Conservation (phyloP, 495 filamentous ascomycete genomes). For the Talaromyces nanjingensis region DNA sequence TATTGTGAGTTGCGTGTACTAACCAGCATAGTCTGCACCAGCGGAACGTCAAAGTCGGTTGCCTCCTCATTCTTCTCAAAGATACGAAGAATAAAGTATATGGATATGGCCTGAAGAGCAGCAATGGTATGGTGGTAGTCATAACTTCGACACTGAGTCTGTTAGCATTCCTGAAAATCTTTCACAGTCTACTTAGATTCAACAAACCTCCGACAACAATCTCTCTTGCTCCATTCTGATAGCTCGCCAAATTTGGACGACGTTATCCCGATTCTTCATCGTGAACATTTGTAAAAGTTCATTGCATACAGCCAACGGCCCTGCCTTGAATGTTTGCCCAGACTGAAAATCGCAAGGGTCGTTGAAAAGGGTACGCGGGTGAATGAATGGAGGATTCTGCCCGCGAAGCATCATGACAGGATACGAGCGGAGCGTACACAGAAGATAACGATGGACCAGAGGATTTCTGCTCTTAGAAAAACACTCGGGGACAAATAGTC, state of each 20-base stretch:
- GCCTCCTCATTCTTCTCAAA: conserved; percentile 3
- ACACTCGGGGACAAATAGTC: neutral
- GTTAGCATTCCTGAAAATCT: neutral
- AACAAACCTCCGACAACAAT: neutral
- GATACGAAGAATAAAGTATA: conserved; percentile 1
- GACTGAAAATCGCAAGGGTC: neutral
- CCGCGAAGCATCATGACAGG: conserved; percentile 6
- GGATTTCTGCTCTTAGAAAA: neutral
- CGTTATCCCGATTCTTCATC: neutral
- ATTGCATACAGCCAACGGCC: conserved; percentile 4
- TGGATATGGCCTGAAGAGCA: conserved; percentile 3
- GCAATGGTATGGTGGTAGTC: neutral
- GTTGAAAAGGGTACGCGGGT: neutral
- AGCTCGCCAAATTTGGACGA: conserved; percentile 4
- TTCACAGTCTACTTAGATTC: neutral
- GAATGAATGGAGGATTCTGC: conserved; percentile 2
- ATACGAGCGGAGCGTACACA: conserved; percentile 1
- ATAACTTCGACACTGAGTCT: neutral
- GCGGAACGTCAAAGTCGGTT: conserved; percentile 4
- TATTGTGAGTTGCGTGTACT: neutral
- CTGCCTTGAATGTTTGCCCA: neutral
- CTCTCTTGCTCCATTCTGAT: conserved; percentile 5
- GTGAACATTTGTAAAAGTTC: conserved; percentile 3
- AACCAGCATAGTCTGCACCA: conserved; percentile 1
- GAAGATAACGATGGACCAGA: neutral